Evolutionary conservation across 2,329 filamentous ascomycete genomes (phyloP).

Genomic region (Arthrobotrys entomopaga): DNA sequence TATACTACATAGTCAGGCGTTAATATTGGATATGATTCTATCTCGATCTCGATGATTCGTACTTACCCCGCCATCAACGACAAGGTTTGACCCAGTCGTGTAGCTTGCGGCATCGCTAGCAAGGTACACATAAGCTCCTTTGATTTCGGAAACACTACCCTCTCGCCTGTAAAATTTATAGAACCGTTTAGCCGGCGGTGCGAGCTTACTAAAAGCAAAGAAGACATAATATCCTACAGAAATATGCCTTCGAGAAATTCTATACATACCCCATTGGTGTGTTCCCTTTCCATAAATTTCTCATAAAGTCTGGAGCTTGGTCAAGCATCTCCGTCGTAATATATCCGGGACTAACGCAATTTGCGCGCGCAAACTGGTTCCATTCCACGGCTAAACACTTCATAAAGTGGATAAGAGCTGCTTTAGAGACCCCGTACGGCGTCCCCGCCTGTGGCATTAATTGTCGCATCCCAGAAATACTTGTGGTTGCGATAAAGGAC

Average conservation of each 20-base stretch:
- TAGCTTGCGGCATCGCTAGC: slow-evolving; percentile 83
- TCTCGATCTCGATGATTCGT: too few relatives aligned
- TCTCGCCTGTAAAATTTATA: slow-evolving; percentile 67
- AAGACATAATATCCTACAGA: background rate
- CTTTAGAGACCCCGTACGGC: slow-evolving; percentile 78
- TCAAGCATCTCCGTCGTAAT: slow-evolving; percentile 77
- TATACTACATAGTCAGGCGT: too few relatives aligned
- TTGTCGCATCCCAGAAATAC: slow-evolving; percentile 80
- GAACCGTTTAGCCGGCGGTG: background rate
- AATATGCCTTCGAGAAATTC: slow-evolving; percentile 35
- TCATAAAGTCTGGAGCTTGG: slow-evolving; percentile 73
- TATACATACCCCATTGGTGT: slow-evolving; percentile 75
- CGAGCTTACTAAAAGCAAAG: background rate
- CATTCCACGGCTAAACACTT: slow-evolving; percentile 76
- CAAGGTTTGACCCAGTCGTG: slow-evolving; percentile 78
- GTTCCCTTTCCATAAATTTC: slow-evolving; percentile 79
- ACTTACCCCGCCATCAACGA: slow-evolving; percentile 72
- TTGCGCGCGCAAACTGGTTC: slow-evolving; percentile 77
- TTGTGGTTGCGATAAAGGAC: slow-evolving; percentile 80
- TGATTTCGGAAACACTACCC: slow-evolving; percentile 77
- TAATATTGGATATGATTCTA: too few relatives aligned
- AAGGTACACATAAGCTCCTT: slow-evolving; percentile 83
- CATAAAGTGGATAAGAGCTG: slow-evolving; percentile 69
- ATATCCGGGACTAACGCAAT: slow-evolving; percentile 78
- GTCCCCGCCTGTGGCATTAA: slow-evolving; percentile 80